Base-by-base conservation (phyloP, 2,329 filamentous ascomycete genomes). In the Arthrobotrys sinensis region DNA sequence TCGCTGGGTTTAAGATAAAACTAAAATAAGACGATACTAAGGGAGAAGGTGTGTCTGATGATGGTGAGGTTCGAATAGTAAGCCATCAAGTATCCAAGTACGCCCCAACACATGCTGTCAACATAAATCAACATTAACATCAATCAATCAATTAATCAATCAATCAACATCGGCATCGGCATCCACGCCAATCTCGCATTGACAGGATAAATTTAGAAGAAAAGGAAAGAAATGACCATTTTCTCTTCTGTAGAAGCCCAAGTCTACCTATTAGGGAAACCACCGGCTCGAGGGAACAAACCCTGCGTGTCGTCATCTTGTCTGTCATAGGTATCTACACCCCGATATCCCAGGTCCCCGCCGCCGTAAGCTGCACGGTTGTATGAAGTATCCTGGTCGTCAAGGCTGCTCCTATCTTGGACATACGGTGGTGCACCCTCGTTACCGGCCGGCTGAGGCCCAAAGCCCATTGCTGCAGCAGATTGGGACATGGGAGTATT, bases 361-460 rank as follows among this genome's bases (percentile, higher is more conserved):
- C 75, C 75, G 12, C 4, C 11, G 36, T 65, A 64, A 10, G 43
- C 62, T 16, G 50, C 16, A 28, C 50, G 45, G 16, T 65, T 63
- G 45, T 78, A 78, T 16, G 75, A 72, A 8, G 75, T 78, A 48
- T 78, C 75, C 6, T 78, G 75, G 0, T 78, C 75, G 1, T 78
- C 75, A 3, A 78, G 67, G 19, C 73, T 71, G 66, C 67, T 62
- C n/a, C 73, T 65, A 34, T 78, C 75, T 28, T 78, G 67, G 62
- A 57, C 66, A 14, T 78, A 78, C 19, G 67, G 62, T 19, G 75
- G 75, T 32, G 63, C 63, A 38, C 73, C 60, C 28, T 57, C 24
- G 0, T 16, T 46, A 16, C 66, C 66, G 46, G 45, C 24, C 11
- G 48, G 24, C 6, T 43, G 24, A 11, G 75, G 75, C 4, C 67